Percentiles rank a stretch among this genome's conserved stretches.
Evolutionary conservation across 257 asterid species (phyloP).

Genomic region (Solanum virginianum): DNA sequence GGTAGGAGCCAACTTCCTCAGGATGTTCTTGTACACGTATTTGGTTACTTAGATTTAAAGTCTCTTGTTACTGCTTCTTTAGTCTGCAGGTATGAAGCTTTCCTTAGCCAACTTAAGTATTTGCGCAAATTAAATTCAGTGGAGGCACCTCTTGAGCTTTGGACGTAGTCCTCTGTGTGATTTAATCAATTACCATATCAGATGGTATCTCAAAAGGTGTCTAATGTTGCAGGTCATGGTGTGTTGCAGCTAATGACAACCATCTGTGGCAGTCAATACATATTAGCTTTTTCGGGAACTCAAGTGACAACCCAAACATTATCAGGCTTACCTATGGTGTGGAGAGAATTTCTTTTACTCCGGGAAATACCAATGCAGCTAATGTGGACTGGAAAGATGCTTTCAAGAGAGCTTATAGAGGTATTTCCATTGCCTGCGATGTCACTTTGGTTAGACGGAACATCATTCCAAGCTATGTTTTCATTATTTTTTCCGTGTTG

Average conservation of each 20-base stretch:
- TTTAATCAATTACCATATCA: background rate
- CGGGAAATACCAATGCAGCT: background rate
- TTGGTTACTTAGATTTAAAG: constrained; percentile 54
- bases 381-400: constrained; percentile 31
- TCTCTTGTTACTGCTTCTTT: constrained; percentile 60
- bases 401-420: constrained; percentile 32
- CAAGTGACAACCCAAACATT: background rate
- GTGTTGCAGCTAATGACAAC: constrained; percentile 53
- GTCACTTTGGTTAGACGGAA: background rate
- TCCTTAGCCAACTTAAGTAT: background rate
- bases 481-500: background rate
- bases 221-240: constrained; percentile 50
- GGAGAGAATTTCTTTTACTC: background rate
- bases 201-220: background rate
- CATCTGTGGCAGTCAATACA: constrained; percentile 51
- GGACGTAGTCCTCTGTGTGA: background rate
- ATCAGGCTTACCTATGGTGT: background rate
- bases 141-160: background rate
- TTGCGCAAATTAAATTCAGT: background rate
- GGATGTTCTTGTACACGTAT: constrained; percentile 58
- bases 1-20: constrained; percentile 40
- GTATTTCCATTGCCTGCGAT: constrained; percentile 13
- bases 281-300: constrained; percentile 22
- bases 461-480: background rate
- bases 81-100: constrained; percentile 49